Conservation (phyloP, 179 eudicot genomes). For the Patellifolia procumbens region DNA sequence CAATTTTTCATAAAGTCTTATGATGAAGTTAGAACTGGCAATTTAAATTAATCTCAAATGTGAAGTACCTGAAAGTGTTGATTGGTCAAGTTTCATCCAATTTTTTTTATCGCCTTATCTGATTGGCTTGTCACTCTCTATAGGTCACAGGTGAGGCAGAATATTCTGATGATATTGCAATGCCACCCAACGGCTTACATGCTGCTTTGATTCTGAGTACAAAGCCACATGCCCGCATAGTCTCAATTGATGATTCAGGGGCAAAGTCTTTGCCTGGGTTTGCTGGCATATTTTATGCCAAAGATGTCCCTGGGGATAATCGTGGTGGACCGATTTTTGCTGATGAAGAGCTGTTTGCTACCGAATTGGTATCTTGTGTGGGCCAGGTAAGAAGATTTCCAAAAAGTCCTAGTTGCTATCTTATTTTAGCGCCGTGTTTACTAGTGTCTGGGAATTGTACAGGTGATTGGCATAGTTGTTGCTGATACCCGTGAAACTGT, state of each 20-base stretch:
- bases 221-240: slow-evolving; percentile 99
- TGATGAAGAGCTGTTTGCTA: slow-evolving; percentile 93
- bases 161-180: slow-evolving; percentile 83
- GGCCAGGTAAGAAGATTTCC: slow-evolving; percentile 65
- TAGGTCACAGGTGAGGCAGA: slow-evolving; percentile 99
- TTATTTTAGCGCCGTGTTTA: neutral
- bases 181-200: slow-evolving; percentile 81
- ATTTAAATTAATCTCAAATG: too few relatives aligned
- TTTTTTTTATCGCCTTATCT: too few relatives aligned
- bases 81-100: too few relatives aligned
- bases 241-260: too few relatives aligned
- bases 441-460: slow-evolving; percentile 7
- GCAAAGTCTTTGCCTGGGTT: too few relatives aligned
- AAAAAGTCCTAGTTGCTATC: neutral
- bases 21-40: too few relatives aligned
- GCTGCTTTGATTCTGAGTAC: slow-evolving; percentile 79
- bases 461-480: too few relatives aligned
- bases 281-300: slow-evolving; percentile 78
- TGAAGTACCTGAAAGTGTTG: too few relatives aligned
- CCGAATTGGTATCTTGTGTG: slow-evolving; percentile 88
- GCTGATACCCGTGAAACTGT: slow-evolving; percentile 98
- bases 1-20: too few relatives aligned
- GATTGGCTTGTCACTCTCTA: slow-evolving; percentile 10
- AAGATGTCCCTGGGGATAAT: slow-evolving; percentile 79
- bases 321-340: slow-evolving; percentile 66